Percentiles rank a stretch among this genome's conserved stretches.
Conservation (phyloP, 1,284 basidiomycete species). For the Cerioporus squamosus region DNA sequence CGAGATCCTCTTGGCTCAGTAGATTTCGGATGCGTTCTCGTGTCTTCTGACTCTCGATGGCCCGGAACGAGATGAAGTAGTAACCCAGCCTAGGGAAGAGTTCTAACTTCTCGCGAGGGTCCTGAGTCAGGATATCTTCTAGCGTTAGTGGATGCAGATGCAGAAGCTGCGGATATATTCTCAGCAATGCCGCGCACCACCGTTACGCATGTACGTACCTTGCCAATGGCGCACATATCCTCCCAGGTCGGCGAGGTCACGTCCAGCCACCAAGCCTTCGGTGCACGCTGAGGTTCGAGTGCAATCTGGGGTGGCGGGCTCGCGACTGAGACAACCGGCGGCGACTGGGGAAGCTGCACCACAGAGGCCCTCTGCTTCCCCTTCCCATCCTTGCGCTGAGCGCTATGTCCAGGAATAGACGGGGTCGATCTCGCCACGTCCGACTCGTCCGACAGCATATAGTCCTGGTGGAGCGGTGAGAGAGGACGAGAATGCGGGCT, state of each 20-base stretch:
- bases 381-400: constrained; percentile 39
- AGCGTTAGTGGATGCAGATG: constrained; percentile 93
- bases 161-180: constrained; percentile 58
- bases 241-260: constrained; percentile 90
- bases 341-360: neutral
- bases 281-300: constrained; percentile 8
- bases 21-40: constrained; percentile 43
- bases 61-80: constrained; percentile 90
- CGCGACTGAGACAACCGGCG: neutral
- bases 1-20: constrained; percentile 30
- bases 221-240: constrained; percentile 88
- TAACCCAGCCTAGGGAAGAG: constrained; percentile 90
- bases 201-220: constrained; percentile 49
- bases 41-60: constrained; percentile 67
- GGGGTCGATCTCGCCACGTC: constrained; percentile 5
- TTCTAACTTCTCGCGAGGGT: constrained; percentile 93
- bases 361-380: constrained; percentile 33
- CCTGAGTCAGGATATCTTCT: constrained; percentile 95
- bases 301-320: constrained; percentile 2
- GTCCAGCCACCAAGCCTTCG: constrained; percentile 88
- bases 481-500: constrained; percentile 8
- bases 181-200: neutral
- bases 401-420: neutral
- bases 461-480: constrained; percentile 36
- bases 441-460: constrained; percentile 40